phyloP scores from a whole-genome alignment of 345 rosid species.

The Eucalyptus regnans region DNA sequence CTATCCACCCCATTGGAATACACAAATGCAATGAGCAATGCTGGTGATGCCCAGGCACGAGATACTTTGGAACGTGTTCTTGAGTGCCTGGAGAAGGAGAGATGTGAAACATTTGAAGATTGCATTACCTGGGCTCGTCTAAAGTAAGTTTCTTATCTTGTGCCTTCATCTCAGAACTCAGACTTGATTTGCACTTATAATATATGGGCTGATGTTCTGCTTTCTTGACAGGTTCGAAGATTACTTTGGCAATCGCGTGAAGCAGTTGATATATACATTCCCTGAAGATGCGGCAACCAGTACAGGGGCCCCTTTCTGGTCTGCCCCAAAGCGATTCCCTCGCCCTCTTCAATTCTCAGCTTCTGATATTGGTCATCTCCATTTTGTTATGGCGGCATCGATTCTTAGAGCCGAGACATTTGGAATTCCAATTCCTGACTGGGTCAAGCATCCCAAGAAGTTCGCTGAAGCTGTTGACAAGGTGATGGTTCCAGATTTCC shows the following conservation, averaged over 20 bases:
- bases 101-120: slow-evolving; percentile 79
- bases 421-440: slow-evolving; percentile 76
- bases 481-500: slow-evolving; percentile 81
- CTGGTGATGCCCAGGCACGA: slow-evolving; percentile 97
- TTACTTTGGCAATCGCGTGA: slow-evolving; percentile 72
- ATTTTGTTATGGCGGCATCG: slow-evolving; percentile 66
- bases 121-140: slow-evolving; percentile 95
- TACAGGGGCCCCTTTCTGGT: slow-evolving; percentile 96
- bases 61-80: slow-evolving; percentile 81
- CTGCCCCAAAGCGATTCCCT: slow-evolving; percentile 97
- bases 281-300: slow-evolving; percentile 94
- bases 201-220: neutral
- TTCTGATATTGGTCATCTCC: slow-evolving; percentile 56
- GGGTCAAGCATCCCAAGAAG: slow-evolving; percentile 51
- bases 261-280: slow-evolving; percentile 78
- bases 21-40: slow-evolving; percentile 48
- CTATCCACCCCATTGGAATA: slow-evolving; percentile 72
- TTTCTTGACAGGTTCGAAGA: slow-evolving; percentile 73
- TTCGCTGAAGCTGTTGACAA: slow-evolving; percentile 63
- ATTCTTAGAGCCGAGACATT: slow-evolving; percentile 88
- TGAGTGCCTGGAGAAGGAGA: slow-evolving; percentile 89
- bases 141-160: slow-evolving; percentile 26
- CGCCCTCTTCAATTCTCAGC: slow-evolving; percentile 66
- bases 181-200: neutral
- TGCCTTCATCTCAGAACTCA: neutral